Conservation (phyloP, 139 green algal species). For the Micractinium sp. region DNA sequence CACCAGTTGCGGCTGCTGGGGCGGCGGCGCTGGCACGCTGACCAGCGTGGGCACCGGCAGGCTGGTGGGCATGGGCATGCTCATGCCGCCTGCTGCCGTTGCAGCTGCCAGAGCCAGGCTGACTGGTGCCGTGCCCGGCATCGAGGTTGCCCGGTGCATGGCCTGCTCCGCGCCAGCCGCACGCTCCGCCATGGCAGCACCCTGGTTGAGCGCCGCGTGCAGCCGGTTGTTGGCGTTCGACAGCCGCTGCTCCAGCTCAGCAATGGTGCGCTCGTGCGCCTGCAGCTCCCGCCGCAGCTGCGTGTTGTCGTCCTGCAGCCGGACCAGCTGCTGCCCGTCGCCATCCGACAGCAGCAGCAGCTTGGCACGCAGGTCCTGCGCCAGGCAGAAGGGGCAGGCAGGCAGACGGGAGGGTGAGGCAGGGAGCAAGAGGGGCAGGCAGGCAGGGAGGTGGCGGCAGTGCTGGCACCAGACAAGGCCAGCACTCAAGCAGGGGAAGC, state of each 20-base stretch:
- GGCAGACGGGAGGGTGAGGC: too few species aligned
- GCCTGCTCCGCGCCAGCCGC: not conserved
- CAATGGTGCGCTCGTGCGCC: conserved; percentile 14
- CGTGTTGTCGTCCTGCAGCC: conserved; percentile 47
- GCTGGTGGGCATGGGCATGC: not conserved
- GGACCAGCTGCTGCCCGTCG: conserved; percentile 25
- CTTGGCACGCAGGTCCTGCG: conserved; percentile 46
- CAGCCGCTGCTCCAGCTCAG: conserved; percentile 19
- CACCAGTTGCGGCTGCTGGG: conserved; percentile 8
- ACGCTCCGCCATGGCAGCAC: too few species aligned
- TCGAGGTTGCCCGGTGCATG: not conserved
- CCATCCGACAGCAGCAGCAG: conserved; percentile 38
- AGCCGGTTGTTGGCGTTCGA: not conserved
- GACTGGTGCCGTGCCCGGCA: not conserved
- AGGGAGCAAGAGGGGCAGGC: not conserved
- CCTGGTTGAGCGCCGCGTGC: not conserved
- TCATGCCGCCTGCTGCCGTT: not conserved
- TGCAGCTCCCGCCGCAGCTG: conserved; percentile 41
- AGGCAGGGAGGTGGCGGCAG: not conserved
- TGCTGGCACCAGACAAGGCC: not conserved
- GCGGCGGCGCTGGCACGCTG: not conserved
- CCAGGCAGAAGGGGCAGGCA: not conserved
- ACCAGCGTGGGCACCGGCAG: conserved; percentile 7
- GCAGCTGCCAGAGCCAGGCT: not conserved
- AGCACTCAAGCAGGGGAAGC: too few species aligned